Base-by-base conservation (phyloP, 2,329 filamentous ascomycete genomes). In the Aspergillus costaricaensis region DNA sequence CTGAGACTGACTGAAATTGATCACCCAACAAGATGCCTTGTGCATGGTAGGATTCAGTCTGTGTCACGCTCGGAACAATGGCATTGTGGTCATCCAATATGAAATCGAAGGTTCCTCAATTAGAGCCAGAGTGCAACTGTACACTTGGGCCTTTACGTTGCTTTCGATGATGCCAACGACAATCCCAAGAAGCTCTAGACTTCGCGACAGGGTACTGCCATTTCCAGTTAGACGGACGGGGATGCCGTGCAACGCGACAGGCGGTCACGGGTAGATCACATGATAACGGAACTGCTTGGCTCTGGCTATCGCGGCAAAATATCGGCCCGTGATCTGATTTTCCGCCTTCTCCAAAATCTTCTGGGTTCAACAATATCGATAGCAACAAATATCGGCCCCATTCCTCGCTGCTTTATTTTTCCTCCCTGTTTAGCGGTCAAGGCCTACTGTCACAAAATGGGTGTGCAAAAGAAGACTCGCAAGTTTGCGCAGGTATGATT, bases 381-480 rank as follows among this genome's bases (percentile, higher is more conserved):
- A 7, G 5, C 30, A 41, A 50, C 21, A 32, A 9, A 39, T 43
- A 57, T 15, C 23, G 12, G 15, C 4, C 8, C 12, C 17, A 12
- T n/a, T 17, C 27, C 7, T n/a, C 15, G 25, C 25, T n/a, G 15
- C 12, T 27, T 19, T 32, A 19, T 4, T n/a, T 23, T 21, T 32
- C 7, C 5, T n/a, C n/a, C 25, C 25, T 32, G 4, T 27, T 7
- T 6, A 36, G 39, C 25, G 8, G 32, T 10, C 3, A n/a, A 21
- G 27, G 7, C 1, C 4, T 23, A 19, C 19, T 21, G 1, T 25
- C 7, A 60, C 65, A 67, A 30, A n/a, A 97, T 97, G 94, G 93
- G 92, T 79, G 86, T 92, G 68, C 86, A 88, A 65, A 96, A 96
- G 82, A 91, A 88, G 76, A 96, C 91, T 56, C 88, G 93, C 81